Conservation (phyloP, 192 early-diverging fungal species). For the Umbelopsis isabellina region DNA sequence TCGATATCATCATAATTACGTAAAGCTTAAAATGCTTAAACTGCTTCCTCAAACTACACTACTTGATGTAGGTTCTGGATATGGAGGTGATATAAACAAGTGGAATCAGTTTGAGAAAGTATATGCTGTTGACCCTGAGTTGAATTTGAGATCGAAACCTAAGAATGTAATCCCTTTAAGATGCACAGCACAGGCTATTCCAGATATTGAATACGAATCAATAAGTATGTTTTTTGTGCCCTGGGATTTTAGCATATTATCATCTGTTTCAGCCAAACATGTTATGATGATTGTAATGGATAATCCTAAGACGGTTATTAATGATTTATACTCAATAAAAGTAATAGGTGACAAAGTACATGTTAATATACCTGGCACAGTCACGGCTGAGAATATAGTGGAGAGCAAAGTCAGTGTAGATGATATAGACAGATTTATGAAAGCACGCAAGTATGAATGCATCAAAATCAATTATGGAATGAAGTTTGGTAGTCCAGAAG, state of each 20-base stretch:
- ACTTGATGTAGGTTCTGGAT: not conserved
- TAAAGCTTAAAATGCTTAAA: not conserved
- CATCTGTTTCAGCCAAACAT: not conserved
- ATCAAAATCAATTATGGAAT: not conserved
- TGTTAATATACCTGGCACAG: not conserved
- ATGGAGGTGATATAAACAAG: not conserved
- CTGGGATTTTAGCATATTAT: not conserved
- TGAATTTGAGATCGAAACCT: not conserved
- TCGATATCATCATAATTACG: not conserved
- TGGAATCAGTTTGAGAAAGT: not conserved
- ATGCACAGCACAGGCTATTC: not conserved
- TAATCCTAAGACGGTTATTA: not conserved
- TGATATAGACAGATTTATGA: slow-evolving; percentile 1
- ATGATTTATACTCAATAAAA: not conserved
- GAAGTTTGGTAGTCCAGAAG: slow-evolving; percentile 4
- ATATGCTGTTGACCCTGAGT: not conserved
- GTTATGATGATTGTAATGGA: not conserved
- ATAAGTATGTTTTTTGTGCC: not conserved
- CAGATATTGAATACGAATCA: not conserved
- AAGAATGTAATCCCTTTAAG: not conserved
- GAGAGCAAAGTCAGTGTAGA: not conserved
- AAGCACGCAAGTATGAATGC: not conserved
- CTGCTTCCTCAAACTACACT: not conserved
- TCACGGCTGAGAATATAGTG: not conserved
- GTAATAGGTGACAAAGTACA: not conserved